phyloP scores from a whole-genome alignment of 441 rosid genomes.

The Cnidoscolus chayamansa region DNA sequence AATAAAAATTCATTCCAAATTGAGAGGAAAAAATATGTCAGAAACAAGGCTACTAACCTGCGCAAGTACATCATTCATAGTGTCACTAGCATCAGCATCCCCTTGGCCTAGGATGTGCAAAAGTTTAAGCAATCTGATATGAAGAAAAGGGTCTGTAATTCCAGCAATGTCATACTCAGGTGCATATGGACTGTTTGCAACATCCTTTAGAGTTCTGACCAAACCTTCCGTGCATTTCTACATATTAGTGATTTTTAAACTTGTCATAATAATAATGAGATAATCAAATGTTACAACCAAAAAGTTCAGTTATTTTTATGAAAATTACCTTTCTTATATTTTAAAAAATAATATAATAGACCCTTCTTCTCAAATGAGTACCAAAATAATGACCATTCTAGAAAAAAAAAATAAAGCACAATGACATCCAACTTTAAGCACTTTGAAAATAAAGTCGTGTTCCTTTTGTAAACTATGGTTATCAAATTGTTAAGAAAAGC shows the following conservation, averaged over 20 bases:
- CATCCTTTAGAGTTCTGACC: slow-evolving; percentile 82
- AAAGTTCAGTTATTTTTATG: slow-evolving; percentile 9
- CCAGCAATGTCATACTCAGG: slow-evolving; percentile 99
- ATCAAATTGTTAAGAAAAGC: neutral
- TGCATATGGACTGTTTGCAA: slow-evolving; percentile 85
- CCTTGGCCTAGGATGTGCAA: slow-evolving; percentile 89
- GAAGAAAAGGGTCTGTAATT: slow-evolving; percentile 94
- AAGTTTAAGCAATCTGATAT: slow-evolving; percentile 87
- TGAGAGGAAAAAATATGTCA: neutral
- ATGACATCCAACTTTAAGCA: neutral
- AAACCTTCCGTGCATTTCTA: slow-evolving; percentile 93
- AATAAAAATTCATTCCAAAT: neutral
- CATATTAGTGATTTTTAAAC: slow-evolving; percentile 28
- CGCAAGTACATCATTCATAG: slow-evolving; percentile 97
- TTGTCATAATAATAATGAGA: slow-evolving; percentile 16
- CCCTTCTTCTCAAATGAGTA: neutral
- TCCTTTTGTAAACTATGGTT: neutral
- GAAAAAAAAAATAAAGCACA: neutral
- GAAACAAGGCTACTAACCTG: slow-evolving; percentile 57
- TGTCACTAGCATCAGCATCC: slow-evolving; percentile 91
- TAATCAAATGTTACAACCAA: slow-evolving; percentile 13
- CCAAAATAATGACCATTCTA: neutral
- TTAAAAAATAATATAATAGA: neutral
- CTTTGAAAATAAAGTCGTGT: neutral
- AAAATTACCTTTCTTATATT: neutral